Base-by-base conservation (phyloP, 257 asterid species). In the Anisodus acutangulus region DNA sequence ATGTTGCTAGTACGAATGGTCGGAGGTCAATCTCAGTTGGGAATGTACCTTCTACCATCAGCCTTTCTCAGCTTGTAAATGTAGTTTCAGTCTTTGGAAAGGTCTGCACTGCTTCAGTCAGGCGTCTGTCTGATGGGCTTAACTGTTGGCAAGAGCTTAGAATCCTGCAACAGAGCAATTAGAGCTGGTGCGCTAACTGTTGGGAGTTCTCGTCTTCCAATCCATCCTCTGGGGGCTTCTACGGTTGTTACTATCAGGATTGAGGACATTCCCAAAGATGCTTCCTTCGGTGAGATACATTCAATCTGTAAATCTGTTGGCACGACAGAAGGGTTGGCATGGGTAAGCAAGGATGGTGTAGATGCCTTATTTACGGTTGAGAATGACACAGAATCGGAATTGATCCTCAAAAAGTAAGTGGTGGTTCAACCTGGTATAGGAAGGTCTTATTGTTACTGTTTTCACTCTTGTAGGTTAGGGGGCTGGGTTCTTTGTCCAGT, bases 41-140 rank as follows among this genome's bases (percentile, higher is more conserved):
- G 82, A 88, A 88, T 59, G 69, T 91, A 85, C 79, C 85, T 47
- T 78, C 90, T 79, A 39, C 72, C 45, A 51, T 88, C 79, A 66
- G 83, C 64, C 92, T 88, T 81, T 37, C 81, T 22, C 88, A 85
- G 87, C 87, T 90, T 57, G 86, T 88, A 53, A 87, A 84, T 84
- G 89, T 90, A 80, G 66, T 88, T 86, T 91, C 93, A 78, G 86
- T 78, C 64, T 88, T 84, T 54, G 94, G 93, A 81, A 84, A 90
- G 74, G 88, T 90, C 80, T 83, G 87, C 13, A 84, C 91, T 54
- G 91, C 93, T 60, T 88, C 88, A 13, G 84, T 89, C 54, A 55
- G 85, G 51, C 78, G 68, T 62, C 63, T 85, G 62, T 68, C 88
- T 19, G 80, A 82, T 69, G 89, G 83, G 70, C 82, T 83, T 10